These are phyloP conservation scores for Trypanosoma rangeli DNA, from an alignment of 208 protist species.

Conservation along the genomic window DNA sequence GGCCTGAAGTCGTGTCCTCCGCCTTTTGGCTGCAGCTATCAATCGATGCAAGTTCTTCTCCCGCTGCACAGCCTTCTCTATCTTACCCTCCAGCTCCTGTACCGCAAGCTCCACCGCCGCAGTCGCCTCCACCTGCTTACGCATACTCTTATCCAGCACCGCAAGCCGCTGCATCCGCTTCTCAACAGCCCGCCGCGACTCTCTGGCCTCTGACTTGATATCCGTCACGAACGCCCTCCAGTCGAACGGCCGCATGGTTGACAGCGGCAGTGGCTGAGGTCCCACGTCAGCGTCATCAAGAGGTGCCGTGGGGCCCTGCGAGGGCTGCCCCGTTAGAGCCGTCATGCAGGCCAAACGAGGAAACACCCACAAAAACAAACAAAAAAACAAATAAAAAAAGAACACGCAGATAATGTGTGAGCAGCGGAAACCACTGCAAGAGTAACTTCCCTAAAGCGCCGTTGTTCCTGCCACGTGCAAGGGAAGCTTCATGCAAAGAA, in stretches of 20 bases:
- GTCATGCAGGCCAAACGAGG: constrained; percentile 9
- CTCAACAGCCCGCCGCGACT: constrained; percentile 12
- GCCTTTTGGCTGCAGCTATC: constrained; percentile 10
- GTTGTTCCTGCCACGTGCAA: not conserved
- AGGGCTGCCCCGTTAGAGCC: not conserved
- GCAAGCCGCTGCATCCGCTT: constrained; percentile 7
- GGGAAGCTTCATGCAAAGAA: not conserved
- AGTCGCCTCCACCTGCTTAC: not conserved
- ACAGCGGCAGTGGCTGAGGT: not conserved
- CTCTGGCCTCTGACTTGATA: constrained; percentile 11
- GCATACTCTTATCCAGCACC: not conserved
- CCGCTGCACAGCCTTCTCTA: constrained; percentile 11
- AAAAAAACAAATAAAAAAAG: constrained; percentile 17
- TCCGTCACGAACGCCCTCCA: not conserved
- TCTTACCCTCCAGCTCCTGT: constrained; percentile 7
- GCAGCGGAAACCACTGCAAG: not conserved
- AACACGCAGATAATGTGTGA: not conserved
- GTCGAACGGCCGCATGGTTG: not conserved
- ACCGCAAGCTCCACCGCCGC: not conserved
- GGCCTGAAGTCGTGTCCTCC: constrained; percentile 6
- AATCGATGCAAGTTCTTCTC: constrained; percentile 6
- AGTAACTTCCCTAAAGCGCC: not conserved
- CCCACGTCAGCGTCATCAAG: not conserved
- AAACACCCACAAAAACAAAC: constrained; percentile 4
- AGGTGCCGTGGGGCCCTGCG: not conserved